Base-by-base conservation (phyloP, 768 basidiomycete genomes). In the Russula lepida region DNA sequence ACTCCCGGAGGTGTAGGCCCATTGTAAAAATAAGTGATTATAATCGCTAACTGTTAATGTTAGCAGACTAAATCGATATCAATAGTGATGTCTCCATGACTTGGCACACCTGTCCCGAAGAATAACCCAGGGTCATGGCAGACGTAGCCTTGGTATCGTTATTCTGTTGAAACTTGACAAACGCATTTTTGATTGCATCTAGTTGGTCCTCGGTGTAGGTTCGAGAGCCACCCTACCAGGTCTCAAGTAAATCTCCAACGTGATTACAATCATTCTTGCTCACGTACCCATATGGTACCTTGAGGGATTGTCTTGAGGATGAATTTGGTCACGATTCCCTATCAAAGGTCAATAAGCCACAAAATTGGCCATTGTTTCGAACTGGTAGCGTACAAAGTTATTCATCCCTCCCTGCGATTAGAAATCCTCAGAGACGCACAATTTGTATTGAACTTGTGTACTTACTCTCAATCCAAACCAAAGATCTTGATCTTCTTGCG, bases 271-370 rank as follows among this genome's bases (percentile, higher is more conserved):
- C n/a, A n/a, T n/a, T 43, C 15, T 43, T 43, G 41, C 3, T 17
- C 0, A 51, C 37, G 30, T 6, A 58, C 57, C 57, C 57, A 68
- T 74, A 76, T 0, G 78, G 73, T 7, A 7, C 17, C 4, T 32
- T 49, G 48, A 1, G 48, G 48, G n/a, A 9, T 4, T 19, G 8
- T 30, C 62, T 76, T 76, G 21, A 54, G 8, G 11, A 33, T 33
- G 23, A 59, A 54, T 13, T 44, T 59, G 0, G 58, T 59, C 27
- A 59, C 58, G 33, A 59, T 54, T 17, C 58, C 58, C 51, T 59
- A 27, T 48, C 13, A n/a, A 39, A n/a, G 7, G 21, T 47, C 46
- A 47, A 23, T 12, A 35, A 11, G 2, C 44, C 19, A 25, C 25
- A 11, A 46, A 46, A 12, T 23, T 25, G n/a, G n/a, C 23, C 23